These are phyloP conservation scores for Mycena galericulata DNA, from an alignment of 768 basidiomycete species.

Conservation along the genomic window DNA sequence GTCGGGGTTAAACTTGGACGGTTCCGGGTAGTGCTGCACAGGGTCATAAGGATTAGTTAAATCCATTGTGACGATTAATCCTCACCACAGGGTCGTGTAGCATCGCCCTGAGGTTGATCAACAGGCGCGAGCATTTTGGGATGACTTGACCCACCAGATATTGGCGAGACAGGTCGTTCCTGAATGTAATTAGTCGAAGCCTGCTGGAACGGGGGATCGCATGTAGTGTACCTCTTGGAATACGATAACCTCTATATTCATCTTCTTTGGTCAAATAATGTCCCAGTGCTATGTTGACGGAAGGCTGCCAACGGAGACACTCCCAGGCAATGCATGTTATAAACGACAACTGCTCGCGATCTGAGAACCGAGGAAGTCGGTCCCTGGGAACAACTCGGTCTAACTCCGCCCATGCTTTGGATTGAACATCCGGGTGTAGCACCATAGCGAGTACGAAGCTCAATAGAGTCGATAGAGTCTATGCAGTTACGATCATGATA, in stretches of 20 bases:
- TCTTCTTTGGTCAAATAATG: constrained; percentile 49
- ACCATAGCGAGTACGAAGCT: constrained; percentile 52
- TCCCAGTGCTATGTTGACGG: constrained; percentile 19
- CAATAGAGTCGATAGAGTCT: constrained; percentile 50
- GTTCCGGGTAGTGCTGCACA: constrained; percentile 54
- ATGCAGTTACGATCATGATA: neutral
- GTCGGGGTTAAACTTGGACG: constrained; percentile 61
- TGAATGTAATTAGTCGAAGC: neutral
- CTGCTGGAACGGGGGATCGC: too few species aligned
- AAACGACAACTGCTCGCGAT: constrained; percentile 51
- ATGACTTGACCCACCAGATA: neutral
- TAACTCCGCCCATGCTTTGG: constrained; percentile 47
- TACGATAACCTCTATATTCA: constrained; percentile 55
- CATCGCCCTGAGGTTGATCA: constrained; percentile 54
- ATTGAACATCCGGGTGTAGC: constrained; percentile 49
- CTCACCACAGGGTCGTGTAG: constrained; percentile 56
- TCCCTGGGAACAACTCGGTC: constrained; percentile 43
- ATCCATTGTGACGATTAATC: neutral
- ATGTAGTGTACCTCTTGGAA: constrained; percentile 59
- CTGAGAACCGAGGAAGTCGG: constrained; percentile 32
- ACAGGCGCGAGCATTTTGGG: neutral
- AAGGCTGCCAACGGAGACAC: constrained; percentile 44
- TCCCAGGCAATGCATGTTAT: constrained; percentile 56
- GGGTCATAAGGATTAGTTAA: neutral
- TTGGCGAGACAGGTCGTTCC: constrained; percentile 26